phyloP scores from a whole-genome alignment of 1,284 basidiomycete genomes.

The Neotropicomus parvogracilis region DNA sequence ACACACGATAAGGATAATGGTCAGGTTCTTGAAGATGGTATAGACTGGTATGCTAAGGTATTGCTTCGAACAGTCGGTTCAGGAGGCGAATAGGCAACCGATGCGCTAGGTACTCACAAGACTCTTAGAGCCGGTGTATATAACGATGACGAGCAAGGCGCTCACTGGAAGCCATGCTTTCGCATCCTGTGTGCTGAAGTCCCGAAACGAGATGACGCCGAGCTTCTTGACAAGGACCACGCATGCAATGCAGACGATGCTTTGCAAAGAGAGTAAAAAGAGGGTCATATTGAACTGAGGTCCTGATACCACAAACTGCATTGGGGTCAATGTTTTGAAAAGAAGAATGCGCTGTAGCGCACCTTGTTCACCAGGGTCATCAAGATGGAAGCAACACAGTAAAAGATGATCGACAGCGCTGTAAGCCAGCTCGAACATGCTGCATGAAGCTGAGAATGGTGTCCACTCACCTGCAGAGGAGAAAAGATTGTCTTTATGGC shows the following conservation, averaged over 20 bases:
- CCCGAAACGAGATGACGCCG: constrained; percentile 87
- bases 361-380: constrained; percentile 99
- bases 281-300: constrained; percentile 96
- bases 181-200: constrained; percentile 82
- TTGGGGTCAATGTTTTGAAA: constrained; percentile 6
- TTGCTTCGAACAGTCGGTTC: constrained; percentile 57
- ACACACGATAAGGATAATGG: constrained; percentile 94
- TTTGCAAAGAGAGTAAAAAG: constrained; percentile 90
- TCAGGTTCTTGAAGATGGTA: constrained; percentile 99
- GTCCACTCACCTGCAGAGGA: constrained; percentile 27
- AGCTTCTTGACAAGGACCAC: constrained; percentile 73
- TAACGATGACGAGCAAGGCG: constrained; percentile 87
- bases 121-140: constrained; percentile 98
- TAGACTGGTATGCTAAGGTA: constrained; percentile 90
- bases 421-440: constrained; percentile 5
- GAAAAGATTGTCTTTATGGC: constrained; percentile 18
- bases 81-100: not conserved
- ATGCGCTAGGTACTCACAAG: constrained; percentile 55
- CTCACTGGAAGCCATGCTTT: constrained; percentile 95
- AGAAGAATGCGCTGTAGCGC: constrained; percentile 14
- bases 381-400: constrained; percentile 91
- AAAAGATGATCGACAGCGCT: constrained; percentile 82
- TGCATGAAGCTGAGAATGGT: not conserved
- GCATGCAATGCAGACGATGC: constrained; percentile 77
- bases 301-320: constrained; percentile 92